These are phyloP conservation scores for Schoenoplectus tabernaemontani DNA, from an alignment of 202 grass and related monocot genomes.

Conservation along the genomic window DNA sequence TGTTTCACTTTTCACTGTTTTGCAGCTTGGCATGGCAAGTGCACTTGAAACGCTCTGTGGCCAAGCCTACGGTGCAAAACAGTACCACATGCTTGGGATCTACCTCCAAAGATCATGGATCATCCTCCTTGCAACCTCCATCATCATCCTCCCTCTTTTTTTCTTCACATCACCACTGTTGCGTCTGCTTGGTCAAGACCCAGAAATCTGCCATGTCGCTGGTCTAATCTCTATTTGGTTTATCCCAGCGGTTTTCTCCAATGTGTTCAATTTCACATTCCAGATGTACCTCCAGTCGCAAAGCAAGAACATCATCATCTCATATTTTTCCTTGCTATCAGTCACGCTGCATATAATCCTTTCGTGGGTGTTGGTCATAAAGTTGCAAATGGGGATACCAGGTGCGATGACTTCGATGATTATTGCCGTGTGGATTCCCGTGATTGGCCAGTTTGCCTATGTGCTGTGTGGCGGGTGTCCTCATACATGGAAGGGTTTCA, in stretches of 20 bases:
- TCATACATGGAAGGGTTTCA: constrained; percentile 46
- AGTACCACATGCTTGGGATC: constrained; percentile 56
- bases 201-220: constrained; percentile 25
- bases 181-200: constrained; percentile 33
- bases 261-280: constrained; percentile 39
- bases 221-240: constrained; percentile 22
- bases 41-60: constrained; percentile 66
- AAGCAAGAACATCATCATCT: constrained; percentile 42
- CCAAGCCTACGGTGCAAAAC: constrained; percentile 56
- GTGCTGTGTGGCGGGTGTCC: constrained; percentile 39
- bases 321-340: constrained; percentile 24
- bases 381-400: constrained; percentile 26
- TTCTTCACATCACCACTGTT: constrained; percentile 43
- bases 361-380: constrained; percentile 31
- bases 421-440: constrained; percentile 25
- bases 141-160: constrained; percentile 28
- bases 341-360: constrained; percentile 13
- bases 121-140: constrained; percentile 16
- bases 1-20: not conserved
- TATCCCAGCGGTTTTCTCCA: constrained; percentile 38
- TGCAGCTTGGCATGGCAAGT: constrained; percentile 67
- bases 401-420: constrained; percentile 35
- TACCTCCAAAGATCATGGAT: constrained; percentile 57
- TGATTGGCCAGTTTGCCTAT: constrained; percentile 37
- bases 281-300: constrained; percentile 62